phyloP scores from a whole-genome alignment of 2,329 filamentous ascomycete genomes.

The Fusarium beomiforme region DNA sequence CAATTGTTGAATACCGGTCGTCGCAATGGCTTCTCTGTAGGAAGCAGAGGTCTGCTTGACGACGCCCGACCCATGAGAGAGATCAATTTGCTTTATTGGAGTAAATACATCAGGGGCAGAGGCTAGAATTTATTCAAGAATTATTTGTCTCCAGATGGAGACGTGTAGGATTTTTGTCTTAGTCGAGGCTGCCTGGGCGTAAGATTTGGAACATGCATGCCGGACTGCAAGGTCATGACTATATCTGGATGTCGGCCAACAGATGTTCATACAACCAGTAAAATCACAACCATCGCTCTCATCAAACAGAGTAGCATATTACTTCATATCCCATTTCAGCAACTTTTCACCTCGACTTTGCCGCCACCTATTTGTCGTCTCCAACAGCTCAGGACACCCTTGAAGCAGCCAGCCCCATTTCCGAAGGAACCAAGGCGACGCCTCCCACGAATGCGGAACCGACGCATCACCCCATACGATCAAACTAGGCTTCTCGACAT shows the following conservation, averaged over 20 bases:
- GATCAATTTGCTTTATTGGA: too few species aligned
- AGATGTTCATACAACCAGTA: too few species aligned
- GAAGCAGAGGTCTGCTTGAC: rapidly evolving
- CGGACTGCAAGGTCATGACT: too few species aligned
- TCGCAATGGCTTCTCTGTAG: not conserved
- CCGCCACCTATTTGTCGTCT: conserved; percentile 19
- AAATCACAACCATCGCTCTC: too few species aligned
- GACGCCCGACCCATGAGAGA: too few species aligned
- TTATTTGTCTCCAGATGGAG: too few species aligned
- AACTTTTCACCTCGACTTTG: conserved; percentile 14
- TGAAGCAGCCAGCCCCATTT: conserved; percentile 26
- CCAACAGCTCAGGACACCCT: conserved; percentile 12
- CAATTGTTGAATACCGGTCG: not conserved
- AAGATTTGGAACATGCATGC: too few species aligned
- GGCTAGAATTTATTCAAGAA: too few species aligned
- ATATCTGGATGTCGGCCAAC: too few species aligned
- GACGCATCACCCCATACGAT: conserved; percentile 27
- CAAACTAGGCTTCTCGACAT: not conserved
- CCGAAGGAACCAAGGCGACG: conserved; percentile 1
- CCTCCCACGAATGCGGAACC: conserved; percentile 14
- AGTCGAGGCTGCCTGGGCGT: too few species aligned
- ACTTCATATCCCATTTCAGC: not conserved
- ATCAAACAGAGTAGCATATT: not conserved
- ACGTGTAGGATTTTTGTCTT: too few species aligned
- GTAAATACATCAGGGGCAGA: too few species aligned